phyloP scores from a whole-genome alignment of 257 asterid species.

The Handroanthus guayacan region DNA sequence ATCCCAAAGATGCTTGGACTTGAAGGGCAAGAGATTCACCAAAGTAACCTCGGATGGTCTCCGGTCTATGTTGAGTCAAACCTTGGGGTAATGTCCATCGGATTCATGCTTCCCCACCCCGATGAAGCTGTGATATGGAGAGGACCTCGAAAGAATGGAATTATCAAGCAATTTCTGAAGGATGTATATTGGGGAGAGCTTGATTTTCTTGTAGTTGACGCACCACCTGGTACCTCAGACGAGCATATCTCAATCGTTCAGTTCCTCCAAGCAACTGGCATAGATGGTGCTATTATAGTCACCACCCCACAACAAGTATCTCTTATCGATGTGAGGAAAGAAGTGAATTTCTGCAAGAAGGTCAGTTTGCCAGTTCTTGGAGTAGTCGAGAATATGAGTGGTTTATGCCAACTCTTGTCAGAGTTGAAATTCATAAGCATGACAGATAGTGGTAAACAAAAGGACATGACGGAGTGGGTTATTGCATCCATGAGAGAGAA shows the following conservation, averaged over 20 bases:
- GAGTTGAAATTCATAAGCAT: constrained; percentile 52
- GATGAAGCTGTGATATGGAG: constrained; percentile 83
- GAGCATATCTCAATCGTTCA: constrained; percentile 91
- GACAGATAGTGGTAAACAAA: constrained; percentile 49
- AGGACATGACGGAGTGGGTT: constrained; percentile 60
- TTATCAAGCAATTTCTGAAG: constrained; percentile 80
- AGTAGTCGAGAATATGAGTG: constrained; percentile 91
- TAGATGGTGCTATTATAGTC: constrained; percentile 87
- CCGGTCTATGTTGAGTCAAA: constrained; percentile 87
- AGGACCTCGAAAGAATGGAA: constrained; percentile 86
- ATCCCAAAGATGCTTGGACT: constrained; percentile 88
- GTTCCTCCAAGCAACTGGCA: constrained; percentile 77
- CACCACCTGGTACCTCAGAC: constrained; percentile 97
- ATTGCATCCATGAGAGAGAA: constrained; percentile 62
- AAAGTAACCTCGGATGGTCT: constrained; percentile 85
- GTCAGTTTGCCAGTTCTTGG: constrained; percentile 80
- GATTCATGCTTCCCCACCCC: constrained; percentile 47
- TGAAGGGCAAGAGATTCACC: constrained; percentile 80
- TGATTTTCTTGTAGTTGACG: constrained; percentile 89
- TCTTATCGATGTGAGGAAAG: constrained; percentile 87
- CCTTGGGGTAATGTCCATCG: constrained; percentile 70
- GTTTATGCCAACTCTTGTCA: constrained; percentile 58
- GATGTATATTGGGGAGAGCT: constrained; percentile 94
- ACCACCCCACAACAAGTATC: constrained; percentile 97
- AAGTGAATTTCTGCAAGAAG: constrained; percentile 87